Base-by-base conservation (phyloP, 345 rosid genomes). In the Anastatica hierochuntica region DNA sequence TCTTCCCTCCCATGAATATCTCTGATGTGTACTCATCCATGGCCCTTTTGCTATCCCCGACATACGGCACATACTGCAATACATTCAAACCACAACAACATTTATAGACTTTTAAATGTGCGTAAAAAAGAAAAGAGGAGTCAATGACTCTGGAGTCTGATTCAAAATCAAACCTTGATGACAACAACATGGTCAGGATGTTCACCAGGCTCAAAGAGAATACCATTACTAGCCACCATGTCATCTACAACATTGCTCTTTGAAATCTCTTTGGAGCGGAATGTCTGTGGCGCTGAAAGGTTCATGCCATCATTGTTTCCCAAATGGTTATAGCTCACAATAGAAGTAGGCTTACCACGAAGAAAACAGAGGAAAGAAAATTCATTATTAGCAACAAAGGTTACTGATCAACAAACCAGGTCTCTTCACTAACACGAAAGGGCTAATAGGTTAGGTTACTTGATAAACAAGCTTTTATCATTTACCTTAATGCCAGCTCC, bases 231-330 rank as follows among this genome's bases (percentile, higher is more conserved):
- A 8, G 90, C 66, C 31, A 92, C 97, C 98, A 92, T 92, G 67
- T 92, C 98, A 34, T 92, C 98, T 3, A 92, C 98, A 7, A 88
- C 97, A 42, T 88, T 92, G 74, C 97, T 85, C 73, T 92, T 92
- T 2, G 98, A 92, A 65, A 92, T 92, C 73, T 88, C 95, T 71
- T 88, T 92, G 41, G 98, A 92, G 8, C 95, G 78, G 76, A 92
- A 92, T 21, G 97, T 88, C 67, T 88, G 97, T 0, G 97, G 97
- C 24, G 98, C 98, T 0, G 98, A 92, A 14, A 92, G 82, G 56
- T 92, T 92, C 98, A 92, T 88, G 38, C 98, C 97, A 10, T 85
- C 98, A 36, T 92, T 92, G 85, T 92, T 92, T 10, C 98, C 97
- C 9, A 92, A 69, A 61, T 92, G 97, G 64, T 92, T 92, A 78